These are phyloP conservation scores for Akebia trifoliata DNA, from an alignment of 164 flowering plant genomes.

Conservation along the genomic window DNA sequence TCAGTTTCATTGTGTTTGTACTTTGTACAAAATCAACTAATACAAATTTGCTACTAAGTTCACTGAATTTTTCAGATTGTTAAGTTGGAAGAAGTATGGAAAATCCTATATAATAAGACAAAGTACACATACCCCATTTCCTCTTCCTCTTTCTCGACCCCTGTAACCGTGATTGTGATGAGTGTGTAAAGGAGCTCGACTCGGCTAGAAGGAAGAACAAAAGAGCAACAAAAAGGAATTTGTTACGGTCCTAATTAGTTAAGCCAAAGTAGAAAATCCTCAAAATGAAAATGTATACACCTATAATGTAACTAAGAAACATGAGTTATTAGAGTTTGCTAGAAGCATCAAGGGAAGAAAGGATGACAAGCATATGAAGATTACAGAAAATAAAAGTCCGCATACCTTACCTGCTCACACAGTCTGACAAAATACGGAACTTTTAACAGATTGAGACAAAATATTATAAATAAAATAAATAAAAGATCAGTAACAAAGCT, in stretches of 20 bases:
- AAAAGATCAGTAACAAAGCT: not conserved
- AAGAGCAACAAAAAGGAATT: not conserved
- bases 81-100: not conserved
- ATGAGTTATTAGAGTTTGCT: not conserved
- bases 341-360: not conserved
- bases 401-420: not conserved
- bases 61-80: no score
- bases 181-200: conserved; percentile 41
- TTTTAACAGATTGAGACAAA: no score
- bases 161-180: conserved; percentile 39
- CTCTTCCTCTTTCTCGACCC: conserved; percentile 65
- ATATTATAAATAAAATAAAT: not conserved
- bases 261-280: not conserved
- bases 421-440: not conserved
- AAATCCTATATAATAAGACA: not conserved
- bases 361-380: not conserved
- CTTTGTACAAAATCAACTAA: no score
- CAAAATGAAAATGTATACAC: not conserved
- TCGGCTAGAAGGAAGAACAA: conserved; percentile 28
- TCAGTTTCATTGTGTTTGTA: no score
- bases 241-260: not conserved
- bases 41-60: no score
- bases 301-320: not conserved
- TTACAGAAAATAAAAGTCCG: not conserved
- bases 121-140: conserved; percentile 55